Evolutionary conservation across 1,284 basidiomycete genomes (phyloP), one percentile per base, ranked within the genome.

Genomic region (Tilletiaria anomala): DNA sequence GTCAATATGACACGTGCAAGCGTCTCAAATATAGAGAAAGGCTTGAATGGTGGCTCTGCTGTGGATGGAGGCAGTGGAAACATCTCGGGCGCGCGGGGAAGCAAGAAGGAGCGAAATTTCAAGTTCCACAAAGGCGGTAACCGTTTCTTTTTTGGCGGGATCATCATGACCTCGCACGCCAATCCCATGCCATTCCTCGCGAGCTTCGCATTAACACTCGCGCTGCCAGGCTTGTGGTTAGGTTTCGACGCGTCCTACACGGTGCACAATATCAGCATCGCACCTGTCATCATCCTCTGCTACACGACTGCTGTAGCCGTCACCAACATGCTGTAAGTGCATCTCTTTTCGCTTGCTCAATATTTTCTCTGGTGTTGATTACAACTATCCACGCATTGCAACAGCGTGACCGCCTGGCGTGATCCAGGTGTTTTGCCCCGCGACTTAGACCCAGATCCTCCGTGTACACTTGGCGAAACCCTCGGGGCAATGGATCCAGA

Each of bases 361-460:
- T n/a, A n/a, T 29, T 29, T 18, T 17, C 8, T 8, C 8, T 17
- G 16, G 16, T 14, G 21, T 18, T 15, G 15, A 35, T 35, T 17
- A 15, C 16, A 12, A 12, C 20, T 20, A 18, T 20, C n/a, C n/a
- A n/a, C n/a, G n/a, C n/a, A n/a, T n/a, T n/a, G n/a, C 31, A 18
- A 8, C 29, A 46, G 47, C 22, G 52, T 58, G 17, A 59, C 62
- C 2, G 56, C 61, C 5, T 55, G 54, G 21, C 42, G 47, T 14
- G 64, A 68, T 35, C 65, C 65, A 0, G 65, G 65, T 15, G 50
- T 68, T 36, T 29, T 68, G 3, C 65, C 64, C 14, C 53, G 65
- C 10, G 40, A 48, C 15, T 39, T 68, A 2, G 65, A 66, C 35
- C 53, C 60, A 3, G 47, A 57, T 17, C 65, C 65, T n/a, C 61